These are phyloP conservation scores for Brassica juncea DNA, from an alignment of 345 rosid genomes.

Conservation along the genomic window DNA sequence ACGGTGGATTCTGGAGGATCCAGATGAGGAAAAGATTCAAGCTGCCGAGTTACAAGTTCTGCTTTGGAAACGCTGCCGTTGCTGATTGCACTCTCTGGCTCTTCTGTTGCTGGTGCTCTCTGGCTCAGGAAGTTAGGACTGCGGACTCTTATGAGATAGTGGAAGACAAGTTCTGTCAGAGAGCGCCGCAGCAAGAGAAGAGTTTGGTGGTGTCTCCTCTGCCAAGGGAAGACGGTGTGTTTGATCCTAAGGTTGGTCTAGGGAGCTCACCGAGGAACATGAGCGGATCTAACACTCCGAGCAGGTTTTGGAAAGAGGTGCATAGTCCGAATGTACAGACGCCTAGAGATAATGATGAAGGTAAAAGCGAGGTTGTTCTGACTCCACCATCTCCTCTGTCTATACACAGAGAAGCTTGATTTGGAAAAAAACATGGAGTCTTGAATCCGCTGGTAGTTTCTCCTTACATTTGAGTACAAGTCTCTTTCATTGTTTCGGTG, in stretches of 20 bases:
- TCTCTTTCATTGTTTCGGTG: slow-evolving; percentile 13
- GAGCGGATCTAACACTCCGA: slow-evolving; percentile 42
- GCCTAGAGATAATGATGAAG: slow-evolving; percentile 49
- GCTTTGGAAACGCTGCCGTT: slow-evolving; percentile 54
- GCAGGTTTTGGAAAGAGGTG: slow-evolving; percentile 47
- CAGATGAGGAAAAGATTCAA: slow-evolving; percentile 86
- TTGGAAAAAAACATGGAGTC: slow-evolving; percentile 6
- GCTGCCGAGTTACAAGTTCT: slow-evolving; percentile 72
- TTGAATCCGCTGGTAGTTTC: background rate
- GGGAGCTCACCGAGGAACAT: slow-evolving; percentile 42
- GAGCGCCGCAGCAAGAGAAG: slow-evolving; percentile 29
- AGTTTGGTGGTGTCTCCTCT: slow-evolving; percentile 47
- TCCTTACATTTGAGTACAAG: slow-evolving; percentile 5
- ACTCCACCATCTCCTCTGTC: slow-evolving; percentile 63
- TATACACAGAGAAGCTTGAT: slow-evolving; percentile 54
- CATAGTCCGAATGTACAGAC: slow-evolving; percentile 52
- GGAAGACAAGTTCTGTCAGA: slow-evolving; percentile 56
- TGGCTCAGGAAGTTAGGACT: slow-evolving; percentile 91
- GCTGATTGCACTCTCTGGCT: slow-evolving; percentile 83
- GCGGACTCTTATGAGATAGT: slow-evolving; percentile 68
- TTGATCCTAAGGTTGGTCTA: slow-evolving; percentile 35
- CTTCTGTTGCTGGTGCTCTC: slow-evolving; percentile 89
- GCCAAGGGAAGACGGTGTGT: slow-evolving; percentile 52
- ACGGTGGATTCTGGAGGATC: slow-evolving; percentile 98
- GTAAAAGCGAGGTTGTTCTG: slow-evolving; percentile 50